phyloP scores from a whole-genome alignment of 2,329 filamentous ascomycete genomes.

The Fusarium illudens region DNA sequence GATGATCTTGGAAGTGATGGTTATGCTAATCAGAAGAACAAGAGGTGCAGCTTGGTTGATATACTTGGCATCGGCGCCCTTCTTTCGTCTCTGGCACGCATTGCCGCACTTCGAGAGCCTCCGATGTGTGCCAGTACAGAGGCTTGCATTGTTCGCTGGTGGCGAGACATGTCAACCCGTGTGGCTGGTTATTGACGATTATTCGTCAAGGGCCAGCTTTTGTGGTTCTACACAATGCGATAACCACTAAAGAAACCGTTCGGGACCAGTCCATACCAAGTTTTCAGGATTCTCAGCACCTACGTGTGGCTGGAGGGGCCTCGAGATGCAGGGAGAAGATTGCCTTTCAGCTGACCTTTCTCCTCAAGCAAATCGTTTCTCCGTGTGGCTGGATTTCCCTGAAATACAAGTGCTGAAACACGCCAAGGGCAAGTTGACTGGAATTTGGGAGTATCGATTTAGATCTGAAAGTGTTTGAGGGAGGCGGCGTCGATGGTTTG shows the following conservation, averaged over 20 bases:
- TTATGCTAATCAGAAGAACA: neutral
- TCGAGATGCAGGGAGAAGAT: conserved; percentile 16
- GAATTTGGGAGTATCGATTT: conserved; percentile 4
- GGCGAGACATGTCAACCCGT: conserved; percentile 5
- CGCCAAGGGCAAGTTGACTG: neutral
- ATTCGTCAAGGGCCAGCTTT: neutral
- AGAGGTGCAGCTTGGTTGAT: conserved; percentile 22
- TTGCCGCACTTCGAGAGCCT: neutral
- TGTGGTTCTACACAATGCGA: neutral
- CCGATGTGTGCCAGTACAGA: neutral
- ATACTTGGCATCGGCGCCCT: conserved; percentile 16
- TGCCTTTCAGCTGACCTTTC: neutral
- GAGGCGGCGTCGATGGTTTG: conserved; percentile 12
- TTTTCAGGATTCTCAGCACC: neutral
- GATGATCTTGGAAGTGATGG: neutral
- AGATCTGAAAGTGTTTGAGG: conserved; percentile 9
- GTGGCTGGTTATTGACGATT: conserved; percentile 20
- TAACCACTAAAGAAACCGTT: conserved; percentile 4
- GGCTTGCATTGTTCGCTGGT: conserved; percentile 24
- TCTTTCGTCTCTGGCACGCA: conserved; percentile 22
- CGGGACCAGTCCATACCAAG: conserved; percentile 10
- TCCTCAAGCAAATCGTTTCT: neutral
- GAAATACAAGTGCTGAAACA: neutral
- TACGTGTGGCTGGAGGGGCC: conserved; percentile 7
- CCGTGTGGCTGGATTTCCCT: conserved; percentile 2